Percentiles rank a stretch among this genome's conserved stretches.
Evolutionary conservation across 495 filamentous ascomycete species (phyloP).

Genomic region (Lindgomyces ingoldianus): DNA sequence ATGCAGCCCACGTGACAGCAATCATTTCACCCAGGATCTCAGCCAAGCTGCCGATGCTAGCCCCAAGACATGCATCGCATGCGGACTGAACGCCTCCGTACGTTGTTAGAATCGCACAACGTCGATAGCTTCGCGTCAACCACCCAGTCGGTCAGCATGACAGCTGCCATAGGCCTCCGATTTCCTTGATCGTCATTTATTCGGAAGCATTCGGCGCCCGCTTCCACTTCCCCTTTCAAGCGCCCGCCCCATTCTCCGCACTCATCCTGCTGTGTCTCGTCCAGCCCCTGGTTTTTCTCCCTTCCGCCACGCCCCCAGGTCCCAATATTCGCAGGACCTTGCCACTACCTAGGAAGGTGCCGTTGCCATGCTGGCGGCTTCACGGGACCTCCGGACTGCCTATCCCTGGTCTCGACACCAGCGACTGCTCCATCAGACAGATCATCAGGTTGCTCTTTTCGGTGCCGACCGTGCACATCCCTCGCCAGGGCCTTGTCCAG

Average conservation of each 20-base stretch:
- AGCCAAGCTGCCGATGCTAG: no score
- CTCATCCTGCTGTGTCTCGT: no score
- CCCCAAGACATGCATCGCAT: background rate
- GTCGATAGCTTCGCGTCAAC: background rate
- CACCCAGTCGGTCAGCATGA: background rate
- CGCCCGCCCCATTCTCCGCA: no score
- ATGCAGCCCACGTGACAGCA: conserved; percentile 1
- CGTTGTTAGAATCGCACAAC: background rate
- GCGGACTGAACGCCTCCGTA: conserved; percentile 11
- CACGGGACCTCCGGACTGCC: no score
- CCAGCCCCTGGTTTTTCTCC: no score
- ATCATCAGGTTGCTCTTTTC: background rate
- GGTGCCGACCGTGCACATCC: conserved; percentile 1
- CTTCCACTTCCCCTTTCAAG: background rate
- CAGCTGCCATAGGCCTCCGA: background rate
- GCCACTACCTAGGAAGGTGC: background rate
- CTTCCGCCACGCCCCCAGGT: background rate
- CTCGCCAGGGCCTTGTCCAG: background rate
- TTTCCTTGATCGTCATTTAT: background rate
- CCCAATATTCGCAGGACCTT: background rate
- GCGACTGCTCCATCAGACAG: background rate
- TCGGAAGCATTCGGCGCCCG: background rate
- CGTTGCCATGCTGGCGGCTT: no score
- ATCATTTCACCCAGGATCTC: no score
- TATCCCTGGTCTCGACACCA: background rate